phyloP scores from a whole-genome alignment of 805 yeast species.

The Allodekkera sacchari region DNA sequence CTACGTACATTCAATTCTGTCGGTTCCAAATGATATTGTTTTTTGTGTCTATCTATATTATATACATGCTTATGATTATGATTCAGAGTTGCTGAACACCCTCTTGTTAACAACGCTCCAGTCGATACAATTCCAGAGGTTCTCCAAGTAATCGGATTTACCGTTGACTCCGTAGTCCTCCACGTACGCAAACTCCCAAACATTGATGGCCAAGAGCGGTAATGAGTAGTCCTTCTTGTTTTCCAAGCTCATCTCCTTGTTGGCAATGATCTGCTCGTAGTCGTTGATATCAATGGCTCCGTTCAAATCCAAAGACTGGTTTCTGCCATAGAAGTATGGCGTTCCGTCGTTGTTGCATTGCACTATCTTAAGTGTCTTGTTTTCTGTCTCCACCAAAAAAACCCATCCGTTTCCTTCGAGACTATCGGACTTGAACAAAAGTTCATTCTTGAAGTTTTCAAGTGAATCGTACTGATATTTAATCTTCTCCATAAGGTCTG shows the following conservation, averaged over 20 bases:
- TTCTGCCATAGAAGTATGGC: conserved; percentile 61
- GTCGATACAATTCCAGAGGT: conserved; percentile 70
- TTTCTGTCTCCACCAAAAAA: conserved; percentile 57
- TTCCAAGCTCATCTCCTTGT: conserved; percentile 14
- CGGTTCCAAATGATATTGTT: too few relatives aligned
- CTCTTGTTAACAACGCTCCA: conserved; percentile 67
- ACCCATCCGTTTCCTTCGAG: conserved; percentile 69
- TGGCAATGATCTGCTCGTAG: conserved; percentile 36
- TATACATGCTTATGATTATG: conserved; percentile 4
- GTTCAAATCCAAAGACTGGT: conserved; percentile 70
- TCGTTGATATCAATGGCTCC: conserved; percentile 56
- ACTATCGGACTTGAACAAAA: conserved; percentile 42
- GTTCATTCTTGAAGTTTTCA: conserved; percentile 42
- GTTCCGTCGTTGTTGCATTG: conserved; percentile 68
- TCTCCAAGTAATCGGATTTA: conserved; percentile 63
- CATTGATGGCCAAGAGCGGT: conserved; percentile 69
- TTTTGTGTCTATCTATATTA: neutral
- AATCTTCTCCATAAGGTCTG: conserved; percentile 24
- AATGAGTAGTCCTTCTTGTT: conserved; percentile 52
- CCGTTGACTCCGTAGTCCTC: conserved; percentile 78
- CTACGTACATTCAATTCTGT: too few relatives aligned
- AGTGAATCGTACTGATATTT: conserved; percentile 32
- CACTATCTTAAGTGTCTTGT: conserved; percentile 47
- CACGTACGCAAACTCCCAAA: conserved; percentile 87
- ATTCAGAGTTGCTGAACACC: conserved; percentile 14